Conservation (phyloP, 176 grass and related monocot genomes). For the Alopecurus myosuroides region DNA sequence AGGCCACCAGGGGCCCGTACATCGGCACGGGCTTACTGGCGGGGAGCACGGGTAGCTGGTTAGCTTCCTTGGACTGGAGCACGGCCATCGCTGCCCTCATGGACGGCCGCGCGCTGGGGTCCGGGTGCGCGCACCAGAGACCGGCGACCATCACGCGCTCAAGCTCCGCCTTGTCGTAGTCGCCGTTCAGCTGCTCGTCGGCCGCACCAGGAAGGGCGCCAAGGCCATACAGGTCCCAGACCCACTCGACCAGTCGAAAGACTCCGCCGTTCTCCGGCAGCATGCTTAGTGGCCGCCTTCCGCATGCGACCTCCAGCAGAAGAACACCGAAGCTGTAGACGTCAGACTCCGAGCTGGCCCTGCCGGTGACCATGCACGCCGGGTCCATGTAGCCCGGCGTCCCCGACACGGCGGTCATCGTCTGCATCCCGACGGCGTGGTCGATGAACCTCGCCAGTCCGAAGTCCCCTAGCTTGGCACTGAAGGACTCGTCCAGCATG, state of each 20-base stretch:
- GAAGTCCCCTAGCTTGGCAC: slow-evolving; percentile 24
- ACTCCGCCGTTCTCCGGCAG: background rate
- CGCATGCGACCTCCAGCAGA: slow-evolving; percentile 34
- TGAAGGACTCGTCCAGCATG: slow-evolving; percentile 7
- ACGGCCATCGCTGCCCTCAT: too few relatives aligned
- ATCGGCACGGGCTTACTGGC: too few relatives aligned
- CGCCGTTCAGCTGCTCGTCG: too few relatives aligned
- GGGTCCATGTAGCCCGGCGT: slow-evolving; percentile 30
- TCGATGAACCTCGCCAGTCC: slow-evolving; percentile 17
- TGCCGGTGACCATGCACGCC: background rate
- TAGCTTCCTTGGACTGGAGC: too few relatives aligned
- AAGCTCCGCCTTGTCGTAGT: too few relatives aligned
- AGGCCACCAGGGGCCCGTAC: too few relatives aligned
- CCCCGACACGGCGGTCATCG: background rate
- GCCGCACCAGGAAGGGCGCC: slow-evolving; percentile 11
- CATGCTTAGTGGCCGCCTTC: background rate
- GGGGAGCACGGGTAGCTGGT: too few relatives aligned
- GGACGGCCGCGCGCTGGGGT: too few relatives aligned
- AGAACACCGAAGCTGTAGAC: slow-evolving; percentile 29
- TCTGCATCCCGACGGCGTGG: slow-evolving; percentile 4
- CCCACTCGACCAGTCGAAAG: slow-evolving; percentile 36
- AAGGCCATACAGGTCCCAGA: slow-evolving; percentile 38
- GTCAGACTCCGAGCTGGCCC: slow-evolving; percentile 2
- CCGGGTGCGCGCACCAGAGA: too few relatives aligned
- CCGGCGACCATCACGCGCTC: too few relatives aligned